Base-by-base conservation (phyloP, 2,329 filamentous ascomycete genomes). In the Fusarium vanettenii region DNA sequence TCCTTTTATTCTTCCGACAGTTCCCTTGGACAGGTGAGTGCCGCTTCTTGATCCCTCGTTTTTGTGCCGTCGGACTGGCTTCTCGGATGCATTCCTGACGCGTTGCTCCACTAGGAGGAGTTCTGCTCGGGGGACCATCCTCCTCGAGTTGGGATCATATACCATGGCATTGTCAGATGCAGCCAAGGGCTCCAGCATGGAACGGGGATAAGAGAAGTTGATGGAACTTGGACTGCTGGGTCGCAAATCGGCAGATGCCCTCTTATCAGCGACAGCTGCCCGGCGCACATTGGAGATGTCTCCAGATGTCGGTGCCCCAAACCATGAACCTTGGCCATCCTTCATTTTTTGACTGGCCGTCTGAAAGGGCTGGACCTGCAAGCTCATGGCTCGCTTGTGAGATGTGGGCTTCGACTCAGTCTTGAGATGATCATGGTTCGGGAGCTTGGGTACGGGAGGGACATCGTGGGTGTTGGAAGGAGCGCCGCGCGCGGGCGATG, bases 401-500 rank as follows among this genome's bases (percentile, higher is more conserved):
- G 80, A 70, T 16, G 57, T 80, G 75, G 37, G 75, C 70, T 71
- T 74, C 66, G 75, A 64, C 14, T 79, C 74, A 18, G 81, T 67
- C 64, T 73, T 78, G 64, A 69, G 65, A 18, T 76, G 74, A 48
- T 81, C 79, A 64, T 88, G 83, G 43, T 87, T 84, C 4, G 94
- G 94, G 29, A 98, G 87, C 5, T 88, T 87, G 39, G 95, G 95
- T 3, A 98, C 92, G 1, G 95, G 95, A 33, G 95, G 94, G 62
- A 90, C 87, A 77, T 89, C 85, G 60, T 84, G 81, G 22, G 81
- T 76, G 48, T 80, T 81, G 73, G 81, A 83, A 68, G 82, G 80
- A 52, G 82, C 82, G 67, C 82, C 87, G 86, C 80, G 81, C 86
- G 70, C 82, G 25, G 79, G 94, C 5, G 92, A 97, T 5, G 92